These are phyloP conservation scores for Pyrus communis DNA, from an alignment of 306 rosid genomes.

Conservation along the genomic window DNA sequence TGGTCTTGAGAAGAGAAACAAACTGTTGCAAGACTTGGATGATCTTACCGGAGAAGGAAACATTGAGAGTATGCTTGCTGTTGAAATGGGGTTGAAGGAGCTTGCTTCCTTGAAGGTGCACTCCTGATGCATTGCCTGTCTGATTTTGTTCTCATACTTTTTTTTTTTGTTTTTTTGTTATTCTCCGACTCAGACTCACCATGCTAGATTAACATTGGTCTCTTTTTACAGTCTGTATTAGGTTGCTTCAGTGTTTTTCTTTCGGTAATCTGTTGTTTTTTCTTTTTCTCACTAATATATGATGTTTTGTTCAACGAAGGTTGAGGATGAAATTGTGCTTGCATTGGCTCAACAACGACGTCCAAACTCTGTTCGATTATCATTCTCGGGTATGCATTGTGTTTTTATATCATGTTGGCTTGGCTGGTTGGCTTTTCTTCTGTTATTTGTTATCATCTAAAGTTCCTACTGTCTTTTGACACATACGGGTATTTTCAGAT, in stretches of 20 bases:
- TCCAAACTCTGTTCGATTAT: slow-evolving; percentile 69
- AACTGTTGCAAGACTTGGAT: slow-evolving; percentile 61
- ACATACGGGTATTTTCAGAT: slow-evolving; percentile 40
- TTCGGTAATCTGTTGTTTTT: background rate
- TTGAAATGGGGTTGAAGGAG: slow-evolving; percentile 94
- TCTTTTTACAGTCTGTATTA: background rate
- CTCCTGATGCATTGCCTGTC: slow-evolving; percentile 2
- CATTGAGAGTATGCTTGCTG: slow-evolving; percentile 92
- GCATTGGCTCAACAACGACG: slow-evolving; percentile 80
- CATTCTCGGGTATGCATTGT: slow-evolving; percentile 48
- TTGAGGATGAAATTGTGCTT: slow-evolving; percentile 83
- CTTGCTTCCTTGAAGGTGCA: slow-evolving; percentile 87
- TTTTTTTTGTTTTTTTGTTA: background rate
- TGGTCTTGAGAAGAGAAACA: slow-evolving; percentile 61
- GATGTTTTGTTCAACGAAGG: slow-evolving; percentile 32
- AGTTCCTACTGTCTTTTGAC: background rate
- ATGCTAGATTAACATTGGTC: background rate
- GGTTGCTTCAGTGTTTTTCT: slow-evolving; percentile 5
- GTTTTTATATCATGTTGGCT: background rate
- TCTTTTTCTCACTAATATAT: background rate
- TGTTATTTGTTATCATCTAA: background rate
- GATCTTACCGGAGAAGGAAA: slow-evolving; percentile 96
- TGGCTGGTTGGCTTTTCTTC: background rate
- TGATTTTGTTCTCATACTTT: slow-evolving; percentile 8
- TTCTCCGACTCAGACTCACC: background rate